Percentiles rank a stretch among this genome's conserved stretches.
Conservation (phyloP, 129 eudicot species). For the Escallonia rubra region DNA sequence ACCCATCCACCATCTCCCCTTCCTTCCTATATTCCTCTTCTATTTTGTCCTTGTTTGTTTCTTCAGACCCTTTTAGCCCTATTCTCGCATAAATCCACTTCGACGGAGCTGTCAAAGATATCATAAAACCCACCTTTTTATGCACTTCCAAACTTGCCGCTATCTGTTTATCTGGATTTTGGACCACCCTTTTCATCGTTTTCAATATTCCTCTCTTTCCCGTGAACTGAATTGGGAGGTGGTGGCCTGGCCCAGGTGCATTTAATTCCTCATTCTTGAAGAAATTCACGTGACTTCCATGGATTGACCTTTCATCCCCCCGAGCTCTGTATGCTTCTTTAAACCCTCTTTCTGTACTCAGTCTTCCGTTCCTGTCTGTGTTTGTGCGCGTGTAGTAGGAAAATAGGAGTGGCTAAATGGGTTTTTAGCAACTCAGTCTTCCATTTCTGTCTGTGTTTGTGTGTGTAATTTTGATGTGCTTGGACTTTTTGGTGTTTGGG, state of each 20-base stretch:
- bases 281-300: slow-evolving; percentile 26
- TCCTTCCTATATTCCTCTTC: not conserved
- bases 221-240: slow-evolving; percentile 16
- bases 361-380: not conserved
- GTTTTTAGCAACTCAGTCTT: not conserved
- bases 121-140: slow-evolving; percentile 22
- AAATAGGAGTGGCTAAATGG: not conserved
- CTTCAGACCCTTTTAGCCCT: not conserved
- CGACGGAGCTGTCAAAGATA: slow-evolving; percentile 38
- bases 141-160: slow-evolving; percentile 1
- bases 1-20: not conserved
- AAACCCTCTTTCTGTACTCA: slow-evolving; percentile 1
- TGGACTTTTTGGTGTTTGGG: not conserved
- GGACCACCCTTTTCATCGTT: not conserved
- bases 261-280: slow-evolving; percentile 1
- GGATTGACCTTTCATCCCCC: not conserved
- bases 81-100: not conserved
- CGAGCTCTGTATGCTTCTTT: not conserved
- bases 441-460: not conserved
- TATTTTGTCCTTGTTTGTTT: slow-evolving; percentile 14
- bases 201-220: slow-evolving; percentile 3
- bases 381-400: not conserved
- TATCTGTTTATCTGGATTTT: not conserved
- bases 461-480: not conserved
- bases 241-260: not conserved